Conservation (phyloP, 768 basidiomycete species). For the Naematelia encephala region DNA sequence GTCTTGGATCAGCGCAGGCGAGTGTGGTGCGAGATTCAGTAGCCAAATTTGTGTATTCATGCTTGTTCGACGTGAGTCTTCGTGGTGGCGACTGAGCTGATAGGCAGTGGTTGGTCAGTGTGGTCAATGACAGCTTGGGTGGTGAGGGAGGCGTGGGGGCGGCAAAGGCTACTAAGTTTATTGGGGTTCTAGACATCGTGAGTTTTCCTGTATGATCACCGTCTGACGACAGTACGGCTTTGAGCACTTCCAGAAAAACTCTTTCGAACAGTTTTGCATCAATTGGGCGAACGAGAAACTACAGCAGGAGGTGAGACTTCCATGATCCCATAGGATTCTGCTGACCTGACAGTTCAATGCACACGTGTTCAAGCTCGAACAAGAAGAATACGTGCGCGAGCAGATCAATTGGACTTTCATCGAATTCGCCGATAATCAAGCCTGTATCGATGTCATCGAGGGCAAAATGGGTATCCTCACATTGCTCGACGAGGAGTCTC, state of each 20-base stretch:
- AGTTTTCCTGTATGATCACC: slow-evolving; percentile 10
- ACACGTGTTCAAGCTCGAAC: slow-evolving; percentile 83
- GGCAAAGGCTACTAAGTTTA: slow-evolving; percentile 92
- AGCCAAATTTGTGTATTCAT: slow-evolving; percentile 97
- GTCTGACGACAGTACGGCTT: slow-evolving; percentile 64
- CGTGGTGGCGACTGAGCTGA: slow-evolving; percentile 8
- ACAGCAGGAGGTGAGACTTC: slow-evolving; percentile 82
- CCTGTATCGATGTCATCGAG: slow-evolving; percentile 97
- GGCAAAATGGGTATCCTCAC: slow-evolving; percentile 92
- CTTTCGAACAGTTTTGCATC: slow-evolving; percentile 90
- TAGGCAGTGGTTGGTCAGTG: slow-evolving; percentile 77
- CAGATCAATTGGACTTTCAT: slow-evolving; percentile 99
- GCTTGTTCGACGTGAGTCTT: slow-evolving; percentile 71
- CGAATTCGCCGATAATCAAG: slow-evolving; percentile 98
- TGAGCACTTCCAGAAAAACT: slow-evolving; percentile 88
- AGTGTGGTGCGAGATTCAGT: slow-evolving; percentile 93
- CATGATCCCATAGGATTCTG: not conserved
- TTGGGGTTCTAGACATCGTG: slow-evolving; percentile 90
- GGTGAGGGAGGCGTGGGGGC: slow-evolving; percentile 93
- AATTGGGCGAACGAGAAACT: slow-evolving; percentile 92
- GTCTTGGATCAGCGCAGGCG: slow-evolving; percentile 80
- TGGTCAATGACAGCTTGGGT: slow-evolving; percentile 93
- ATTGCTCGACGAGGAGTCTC: slow-evolving; percentile 95
- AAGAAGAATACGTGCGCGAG: slow-evolving; percentile 98
- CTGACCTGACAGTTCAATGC: slow-evolving; percentile 75